Conservation (phyloP, 2,329 filamentous ascomycete species). For the Nigrospora sphaerica region DNA sequence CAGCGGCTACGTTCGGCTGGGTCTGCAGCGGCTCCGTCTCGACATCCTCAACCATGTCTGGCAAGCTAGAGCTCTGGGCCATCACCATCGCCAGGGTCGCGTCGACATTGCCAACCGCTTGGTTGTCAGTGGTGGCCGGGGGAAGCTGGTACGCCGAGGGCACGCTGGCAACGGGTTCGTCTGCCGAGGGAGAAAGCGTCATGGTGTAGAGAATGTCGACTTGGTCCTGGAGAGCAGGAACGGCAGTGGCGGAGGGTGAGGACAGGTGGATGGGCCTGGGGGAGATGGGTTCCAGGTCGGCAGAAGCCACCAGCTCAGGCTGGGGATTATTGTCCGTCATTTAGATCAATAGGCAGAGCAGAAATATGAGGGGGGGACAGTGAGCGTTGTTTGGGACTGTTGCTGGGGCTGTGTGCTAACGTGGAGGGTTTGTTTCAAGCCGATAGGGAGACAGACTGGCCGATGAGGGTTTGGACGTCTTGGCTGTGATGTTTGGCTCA, state of each 20-base stretch:
- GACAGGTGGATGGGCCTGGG: conserved; percentile 40
- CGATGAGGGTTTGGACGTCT: neutral
- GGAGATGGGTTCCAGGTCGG: conserved; percentile 44
- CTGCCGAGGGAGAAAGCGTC: conserved; percentile 19
- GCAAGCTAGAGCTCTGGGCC: neutral
- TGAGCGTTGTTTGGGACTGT: too few species aligned
- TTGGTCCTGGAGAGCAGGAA: conserved; percentile 44
- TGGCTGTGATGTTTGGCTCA: neutral
- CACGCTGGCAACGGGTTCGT: neutral
- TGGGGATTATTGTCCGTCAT: conserved; percentile 35
- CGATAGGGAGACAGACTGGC: neutral
- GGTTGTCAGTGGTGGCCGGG: neutral
- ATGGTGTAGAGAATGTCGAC: conserved; percentile 43
- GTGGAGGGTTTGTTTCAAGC: too few species aligned
- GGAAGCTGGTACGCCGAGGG: neutral
- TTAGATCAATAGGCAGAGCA: conserved; percentile 12
- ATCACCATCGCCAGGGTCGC: too few species aligned
- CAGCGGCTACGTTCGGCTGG: conserved; percentile 10
- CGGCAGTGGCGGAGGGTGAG: conserved; percentile 30
- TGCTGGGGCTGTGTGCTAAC: too few species aligned
- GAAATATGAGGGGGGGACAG: neutral
- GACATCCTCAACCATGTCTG: neutral
- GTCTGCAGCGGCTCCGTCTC: too few species aligned
- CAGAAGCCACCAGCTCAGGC: conserved; percentile 38
- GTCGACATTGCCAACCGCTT: neutral